Evolutionary conservation across 768 basidiomycete species (phyloP).

Genomic region (Mycena albidolilacea): DNA sequence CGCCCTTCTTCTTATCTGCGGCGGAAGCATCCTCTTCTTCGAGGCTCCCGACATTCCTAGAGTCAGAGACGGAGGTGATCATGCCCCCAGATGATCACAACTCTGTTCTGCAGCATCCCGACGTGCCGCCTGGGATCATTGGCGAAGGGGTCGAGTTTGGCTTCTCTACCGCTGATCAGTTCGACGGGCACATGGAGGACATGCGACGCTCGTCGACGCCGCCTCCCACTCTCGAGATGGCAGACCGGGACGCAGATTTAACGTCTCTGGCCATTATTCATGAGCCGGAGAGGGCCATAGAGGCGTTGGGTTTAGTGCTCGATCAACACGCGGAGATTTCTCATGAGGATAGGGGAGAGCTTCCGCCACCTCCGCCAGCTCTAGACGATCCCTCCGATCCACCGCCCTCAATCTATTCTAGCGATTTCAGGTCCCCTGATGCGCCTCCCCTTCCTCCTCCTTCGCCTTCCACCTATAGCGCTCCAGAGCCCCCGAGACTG

Average conservation of each 20-base stretch:
- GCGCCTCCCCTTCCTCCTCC: conserved; percentile 54
- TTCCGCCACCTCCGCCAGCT: conserved; percentile 84
- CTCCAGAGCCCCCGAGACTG: conserved; percentile 49
- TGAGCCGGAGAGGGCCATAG: conserved; percentile 67
- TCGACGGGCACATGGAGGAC: conserved; percentile 85
- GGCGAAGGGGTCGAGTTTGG: conserved; percentile 89
- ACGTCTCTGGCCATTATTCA: conserved; percentile 73
- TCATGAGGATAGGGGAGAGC: conserved; percentile 53
- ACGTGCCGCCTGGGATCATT: conserved; percentile 56
- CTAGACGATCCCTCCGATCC: conserved; percentile 92
- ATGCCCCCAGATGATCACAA: conserved; percentile 66
- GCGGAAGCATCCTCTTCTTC: conserved; percentile 73
- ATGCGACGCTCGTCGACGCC: conserved; percentile 76
- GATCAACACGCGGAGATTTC: conserved; percentile 62
- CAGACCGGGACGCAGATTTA: conserved; percentile 78
- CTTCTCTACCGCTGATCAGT: conserved; percentile 79
- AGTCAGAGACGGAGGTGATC: conserved; percentile 84
- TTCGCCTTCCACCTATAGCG: conserved; percentile 49
- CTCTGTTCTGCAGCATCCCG: conserved; percentile 51
- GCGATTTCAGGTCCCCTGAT: conserved; percentile 71
- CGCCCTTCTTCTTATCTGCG: conserved; percentile 74
- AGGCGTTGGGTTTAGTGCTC: conserved; percentile 71
- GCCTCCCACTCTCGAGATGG: conserved; percentile 84
- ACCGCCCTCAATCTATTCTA: conserved; percentile 88
- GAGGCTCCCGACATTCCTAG: conserved; percentile 80